Percentiles rank a stretch among this genome's conserved stretches.
Conservation (phyloP, 2,329 filamentous ascomycete species). For the Fusarium graminum region DNA sequence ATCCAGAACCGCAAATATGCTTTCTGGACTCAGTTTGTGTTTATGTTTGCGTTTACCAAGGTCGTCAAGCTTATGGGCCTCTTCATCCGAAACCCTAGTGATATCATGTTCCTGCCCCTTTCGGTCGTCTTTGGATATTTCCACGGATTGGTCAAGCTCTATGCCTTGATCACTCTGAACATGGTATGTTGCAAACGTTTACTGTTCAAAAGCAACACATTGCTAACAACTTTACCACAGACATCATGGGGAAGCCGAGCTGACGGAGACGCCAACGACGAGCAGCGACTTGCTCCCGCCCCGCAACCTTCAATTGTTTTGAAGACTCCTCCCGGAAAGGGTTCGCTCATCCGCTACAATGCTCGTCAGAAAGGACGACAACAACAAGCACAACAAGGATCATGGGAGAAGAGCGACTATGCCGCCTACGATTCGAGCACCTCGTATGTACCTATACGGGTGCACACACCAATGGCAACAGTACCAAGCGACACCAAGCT, state of each 20-base stretch:
- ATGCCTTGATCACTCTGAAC: conserved; percentile 84
- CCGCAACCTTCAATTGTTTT: conserved; percentile 59
- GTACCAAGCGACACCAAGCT: conserved; percentile 41
- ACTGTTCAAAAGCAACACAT: neutral
- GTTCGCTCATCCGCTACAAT: conserved; percentile 62
- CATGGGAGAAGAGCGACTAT: conserved; percentile 52
- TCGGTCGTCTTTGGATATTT: conserved; percentile 93
- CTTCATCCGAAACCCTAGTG: conserved; percentile 85
- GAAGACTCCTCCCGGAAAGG: conserved; percentile 59
- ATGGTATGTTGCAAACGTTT: conserved; percentile 72
- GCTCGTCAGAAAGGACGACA: conserved; percentile 58
- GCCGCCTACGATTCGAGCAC: conserved; percentile 56
- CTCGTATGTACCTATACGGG: conserved; percentile 52
- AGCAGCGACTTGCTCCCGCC: conserved; percentile 71
- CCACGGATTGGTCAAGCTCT: conserved; percentile 92
- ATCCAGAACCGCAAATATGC: conserved; percentile 64
- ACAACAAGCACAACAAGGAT: conserved; percentile 44
- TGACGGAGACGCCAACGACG: conserved; percentile 88
- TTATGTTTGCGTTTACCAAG: conserved; percentile 87
- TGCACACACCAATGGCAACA: conserved; percentile 45
- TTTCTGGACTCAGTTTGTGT: conserved; percentile 74
- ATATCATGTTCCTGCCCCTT: conserved; percentile 83
- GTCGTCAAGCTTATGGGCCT: conserved; percentile 90
- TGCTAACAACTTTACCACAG: conserved; percentile 60
- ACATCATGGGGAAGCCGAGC: conserved; percentile 96